phyloP scores from a whole-genome alignment of 2,329 filamentous ascomycete species.

The Ambrosiella xylebori region DNA sequence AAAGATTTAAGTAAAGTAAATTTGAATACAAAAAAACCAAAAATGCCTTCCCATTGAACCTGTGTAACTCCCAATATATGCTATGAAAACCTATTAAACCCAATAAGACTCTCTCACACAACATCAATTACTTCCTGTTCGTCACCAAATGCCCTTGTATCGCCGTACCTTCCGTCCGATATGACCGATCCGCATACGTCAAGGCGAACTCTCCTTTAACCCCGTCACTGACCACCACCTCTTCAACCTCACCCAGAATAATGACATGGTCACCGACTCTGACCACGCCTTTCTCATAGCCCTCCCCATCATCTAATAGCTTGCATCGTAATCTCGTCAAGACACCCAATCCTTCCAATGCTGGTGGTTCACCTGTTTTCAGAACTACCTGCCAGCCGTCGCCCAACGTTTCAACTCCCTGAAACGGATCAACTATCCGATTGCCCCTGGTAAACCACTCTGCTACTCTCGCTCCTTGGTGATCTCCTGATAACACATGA shows the following conservation, averaged over 20 bases:
- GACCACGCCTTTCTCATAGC: slow-evolving; percentile 23
- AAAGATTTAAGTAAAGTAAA: not conserved
- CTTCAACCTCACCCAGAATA: slow-evolving; percentile 33
- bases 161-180: slow-evolving; percentile 26
- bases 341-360: slow-evolving; percentile 35
- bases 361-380: slow-evolving; percentile 20
- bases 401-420: slow-evolving; percentile 19
- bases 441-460: slow-evolving; percentile 36
- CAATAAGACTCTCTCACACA: not conserved
- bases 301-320: slow-evolving; percentile 24
- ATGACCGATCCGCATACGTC: slow-evolving; percentile 32
- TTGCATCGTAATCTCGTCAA: slow-evolving; percentile 29
- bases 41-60: too few relatives aligned
- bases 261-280: slow-evolving; percentile 34
- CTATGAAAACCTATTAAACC: not conserved
- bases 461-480: slow-evolving; percentile 31
- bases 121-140: slow-evolving; percentile 7
- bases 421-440: slow-evolving; percentile 23
- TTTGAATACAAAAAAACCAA: not conserved
- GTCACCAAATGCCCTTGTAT: slow-evolving; percentile 16
- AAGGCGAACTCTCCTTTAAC: slow-evolving; percentile 23
- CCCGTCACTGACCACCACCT: slow-evolving; percentile 22
- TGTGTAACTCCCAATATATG: not conserved
- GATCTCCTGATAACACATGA: slow-evolving; percentile 33
- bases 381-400: slow-evolving; percentile 9